These are phyloP conservation scores for Kwoniella sp. DNA, from an alignment of 768 basidiomycete species.

Conservation along the genomic window DNA sequence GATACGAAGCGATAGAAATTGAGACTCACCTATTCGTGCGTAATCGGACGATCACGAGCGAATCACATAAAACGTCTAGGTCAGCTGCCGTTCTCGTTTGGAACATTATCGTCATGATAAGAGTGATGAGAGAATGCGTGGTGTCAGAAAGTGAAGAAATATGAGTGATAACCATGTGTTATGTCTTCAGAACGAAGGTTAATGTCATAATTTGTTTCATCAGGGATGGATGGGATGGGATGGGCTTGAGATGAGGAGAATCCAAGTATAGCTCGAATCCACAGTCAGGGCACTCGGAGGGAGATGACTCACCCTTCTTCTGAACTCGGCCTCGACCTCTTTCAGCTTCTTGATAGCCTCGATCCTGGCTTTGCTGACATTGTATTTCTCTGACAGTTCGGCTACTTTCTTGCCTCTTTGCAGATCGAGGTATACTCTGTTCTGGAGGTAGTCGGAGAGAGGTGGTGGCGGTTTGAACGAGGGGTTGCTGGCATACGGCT, in stretches of 20 bases:
- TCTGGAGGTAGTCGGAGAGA: constrained; percentile 45
- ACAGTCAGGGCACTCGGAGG: not conserved
- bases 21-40: constrained; percentile 59
- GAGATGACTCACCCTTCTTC: constrained; percentile 44
- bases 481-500: constrained; percentile 55
- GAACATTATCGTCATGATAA: not conserved
- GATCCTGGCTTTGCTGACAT: constrained; percentile 51
- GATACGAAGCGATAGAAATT: constrained; percentile 52
- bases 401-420: constrained; percentile 28
- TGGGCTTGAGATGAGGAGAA: no score
- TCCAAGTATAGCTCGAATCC: no score
- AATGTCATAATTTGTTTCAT: constrained; percentile 56
- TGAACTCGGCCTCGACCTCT: constrained; percentile 48
- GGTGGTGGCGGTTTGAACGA: constrained; percentile 55
- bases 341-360: constrained; percentile 53
- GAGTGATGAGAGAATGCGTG: constrained; percentile 2
- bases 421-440: constrained; percentile 41
- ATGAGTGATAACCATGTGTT: constrained; percentile 52
- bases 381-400: constrained; percentile 43
- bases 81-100: constrained; percentile 27
- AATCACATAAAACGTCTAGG: not conserved
- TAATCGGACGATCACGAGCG: not conserved
- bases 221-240: constrained; percentile 25
- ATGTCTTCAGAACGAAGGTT: constrained; percentile 58
- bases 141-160: constrained; percentile 57